Conservation (phyloP, 2,329 filamentous ascomycete species). For the Nothophaeocryptopus gaeumannii region DNA sequence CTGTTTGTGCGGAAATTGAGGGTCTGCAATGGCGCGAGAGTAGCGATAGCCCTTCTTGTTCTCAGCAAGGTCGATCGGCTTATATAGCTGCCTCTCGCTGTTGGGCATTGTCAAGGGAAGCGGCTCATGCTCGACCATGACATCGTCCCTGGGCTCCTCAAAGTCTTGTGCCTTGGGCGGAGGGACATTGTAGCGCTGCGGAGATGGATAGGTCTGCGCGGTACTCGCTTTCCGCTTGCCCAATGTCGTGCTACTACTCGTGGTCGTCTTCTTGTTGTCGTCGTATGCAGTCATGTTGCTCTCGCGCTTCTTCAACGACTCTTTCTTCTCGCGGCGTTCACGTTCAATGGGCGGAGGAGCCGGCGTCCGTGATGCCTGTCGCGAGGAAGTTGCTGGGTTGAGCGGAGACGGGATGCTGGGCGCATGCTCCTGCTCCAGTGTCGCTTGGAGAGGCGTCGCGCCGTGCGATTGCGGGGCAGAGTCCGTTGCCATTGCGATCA, state of each 20-base stretch:
- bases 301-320: slow-evolving; percentile 53
- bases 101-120: slow-evolving; percentile 43
- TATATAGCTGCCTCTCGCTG: slow-evolving; percentile 44
- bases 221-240: slow-evolving; percentile 39
- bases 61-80: slow-evolving; percentile 55
- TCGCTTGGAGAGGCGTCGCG: slow-evolving; percentile 11
- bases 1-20: slow-evolving; percentile 77
- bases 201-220: slow-evolving; percentile 40
- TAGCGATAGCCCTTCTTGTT: slow-evolving; percentile 78
- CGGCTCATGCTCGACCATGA: slow-evolving; percentile 49
- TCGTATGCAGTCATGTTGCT: slow-evolving; percentile 24
- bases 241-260: slow-evolving; percentile 25
- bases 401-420: slow-evolving; percentile 71
- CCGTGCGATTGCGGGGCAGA: slow-evolving; percentile 6
- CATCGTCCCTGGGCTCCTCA: slow-evolving; percentile 48
- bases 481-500: slow-evolving; percentile 11
- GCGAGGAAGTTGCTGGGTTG: slow-evolving; percentile 56
- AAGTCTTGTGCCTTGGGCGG: slow-evolving; percentile 49
- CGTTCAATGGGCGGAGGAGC: slow-evolving; percentile 42
- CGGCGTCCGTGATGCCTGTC: slow-evolving; percentile 32
- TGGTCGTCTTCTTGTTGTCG: slow-evolving; percentile 8
- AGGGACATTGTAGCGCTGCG: slow-evolving; percentile 51
- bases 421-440: slow-evolving; percentile 47
- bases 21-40: slow-evolving; percentile 85
- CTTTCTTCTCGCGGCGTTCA: slow-evolving; percentile 53